Evolutionary conservation across 441 rosid species (phyloP).

Genomic region (Pelargonium hybrid): DNA sequence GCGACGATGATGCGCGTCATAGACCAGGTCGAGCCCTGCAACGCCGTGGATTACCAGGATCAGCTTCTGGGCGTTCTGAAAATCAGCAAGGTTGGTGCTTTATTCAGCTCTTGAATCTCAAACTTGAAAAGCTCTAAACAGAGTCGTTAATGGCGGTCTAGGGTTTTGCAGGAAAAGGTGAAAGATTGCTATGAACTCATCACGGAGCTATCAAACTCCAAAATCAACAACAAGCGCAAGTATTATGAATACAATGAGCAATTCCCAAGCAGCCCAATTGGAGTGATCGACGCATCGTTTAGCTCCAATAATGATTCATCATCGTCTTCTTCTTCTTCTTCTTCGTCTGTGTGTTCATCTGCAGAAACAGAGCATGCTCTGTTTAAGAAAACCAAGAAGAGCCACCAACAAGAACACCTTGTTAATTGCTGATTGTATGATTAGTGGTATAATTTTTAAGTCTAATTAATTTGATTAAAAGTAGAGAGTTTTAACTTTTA

Average conservation of each 20-base stretch:
- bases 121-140: no score
- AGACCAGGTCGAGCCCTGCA: slow-evolving; percentile 53
- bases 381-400: neutral
- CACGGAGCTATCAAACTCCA: slow-evolving; percentile 23
- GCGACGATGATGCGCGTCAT: slow-evolving; percentile 78
- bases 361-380: slow-evolving; percentile 1
- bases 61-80: slow-evolving; percentile 56
- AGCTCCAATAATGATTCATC: slow-evolving; percentile 38
- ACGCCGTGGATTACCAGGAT: slow-evolving; percentile 40
- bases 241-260: slow-evolving; percentile 12
- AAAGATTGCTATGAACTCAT: slow-evolving; percentile 42
- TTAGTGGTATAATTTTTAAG: no score
- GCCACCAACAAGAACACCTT: no score
- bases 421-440: no score
- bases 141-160: no score
- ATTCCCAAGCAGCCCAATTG: slow-evolving; percentile 46
- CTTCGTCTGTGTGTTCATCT: slow-evolving; percentile 11
- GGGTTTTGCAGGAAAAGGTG: slow-evolving; percentile 41
- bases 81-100: slow-evolving; percentile 41
- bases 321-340: neutral
- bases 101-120: neutral
- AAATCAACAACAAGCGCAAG: slow-evolving; percentile 41
- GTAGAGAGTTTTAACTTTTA: no score
- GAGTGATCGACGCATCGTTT: slow-evolving; percentile 46
- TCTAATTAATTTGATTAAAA: no score